Evolutionary conservation across 2,329 filamentous ascomycete genomes (phyloP), one percentile per base, ranked within the genome.

Genomic region (Penicillium sp.): DNA sequence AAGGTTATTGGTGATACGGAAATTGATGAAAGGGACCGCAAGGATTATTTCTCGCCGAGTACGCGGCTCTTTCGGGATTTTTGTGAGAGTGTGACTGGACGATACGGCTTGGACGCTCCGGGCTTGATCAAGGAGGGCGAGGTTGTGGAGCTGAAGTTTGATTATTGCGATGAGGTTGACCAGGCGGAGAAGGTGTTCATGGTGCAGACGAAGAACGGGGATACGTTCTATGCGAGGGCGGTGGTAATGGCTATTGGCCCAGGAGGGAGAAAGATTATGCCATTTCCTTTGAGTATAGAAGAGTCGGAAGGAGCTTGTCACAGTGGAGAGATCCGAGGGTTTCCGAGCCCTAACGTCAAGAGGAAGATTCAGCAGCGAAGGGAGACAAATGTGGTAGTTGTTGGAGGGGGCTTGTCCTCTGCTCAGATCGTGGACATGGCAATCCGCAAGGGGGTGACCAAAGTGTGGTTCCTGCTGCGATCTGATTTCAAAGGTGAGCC

Each of bases 321-420:
- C 76, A 88, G 85, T 52, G 86, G 90, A 80, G 83, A 88, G 41
- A 86, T 90, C 51, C 80, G 82, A 29, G 73, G 79, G 1, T 86
- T 90, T 52, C 87, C 89, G 0, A 83, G 85, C 54, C 73, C 79
- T 0, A 70, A 83, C 2, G 75, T 92, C 0, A 74, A 76, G 19
- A 68, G 75, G 0, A 87, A 86, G 60, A 85, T 92, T 9, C 76
- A 79, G 6, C 73, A 76, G 1, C 76, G 77, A 5, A 70, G 75
- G 60, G 64, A 74, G n/a, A 91, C 89, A 0, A 88, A 88, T 63
- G 75, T 93, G 7, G 81, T 93, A 7, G 83, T 94, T 8, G 82
- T 94, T 5, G 90, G 90, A 2, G 91, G 91, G 1, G 91, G 91
- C 0, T 78, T 94, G 4, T 93, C 91, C 0, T 91, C 90, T 23